Percentiles rank a stretch among this genome's conserved stretches.
Evolutionary conservation across 805 yeast species (phyloP).

Genomic region (Hanseniaspora osmophila): DNA sequence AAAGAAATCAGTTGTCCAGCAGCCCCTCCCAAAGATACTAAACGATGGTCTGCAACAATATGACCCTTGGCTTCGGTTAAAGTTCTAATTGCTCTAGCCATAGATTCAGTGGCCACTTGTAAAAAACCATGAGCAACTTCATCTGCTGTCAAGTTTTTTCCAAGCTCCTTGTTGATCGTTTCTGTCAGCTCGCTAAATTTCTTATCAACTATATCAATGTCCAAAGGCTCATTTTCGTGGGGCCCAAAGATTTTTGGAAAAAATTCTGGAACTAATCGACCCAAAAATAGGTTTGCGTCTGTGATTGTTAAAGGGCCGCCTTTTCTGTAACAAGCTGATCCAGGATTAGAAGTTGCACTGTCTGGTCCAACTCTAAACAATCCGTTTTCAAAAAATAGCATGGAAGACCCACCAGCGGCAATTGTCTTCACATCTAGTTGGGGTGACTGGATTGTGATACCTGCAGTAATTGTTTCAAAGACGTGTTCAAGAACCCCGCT

Average conservation of each 20-base stretch:
- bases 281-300: constrained; percentile 66
- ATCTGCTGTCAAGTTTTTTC: constrained; percentile 33
- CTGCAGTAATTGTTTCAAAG: constrained; percentile 74
- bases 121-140: constrained; percentile 72
- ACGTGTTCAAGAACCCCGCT: constrained; percentile 65
- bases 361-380: constrained; percentile 76
- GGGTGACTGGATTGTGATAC: constrained; percentile 71
- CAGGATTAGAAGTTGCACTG: constrained; percentile 79
- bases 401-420: constrained; percentile 78
- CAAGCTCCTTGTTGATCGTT: constrained; percentile 36
- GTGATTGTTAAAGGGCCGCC: constrained; percentile 77
- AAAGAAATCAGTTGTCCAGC: constrained; percentile 85
- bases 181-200: constrained; percentile 43
- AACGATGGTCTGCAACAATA: constrained; percentile 45
- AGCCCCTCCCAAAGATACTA: constrained; percentile 85
- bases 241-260: constrained; percentile 81
- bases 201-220: constrained; percentile 32
- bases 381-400: constrained; percentile 53
- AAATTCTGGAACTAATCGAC: constrained; percentile 56
- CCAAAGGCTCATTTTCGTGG: constrained; percentile 57
- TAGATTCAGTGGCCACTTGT: constrained; percentile 71
- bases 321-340: constrained; percentile 77
- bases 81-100: constrained; percentile 83
- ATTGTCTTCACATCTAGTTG: constrained; percentile 72
- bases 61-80: constrained; percentile 78